phyloP scores from a whole-genome alignment of 257 asterid species.

The Penstemon eatonii region DNA sequence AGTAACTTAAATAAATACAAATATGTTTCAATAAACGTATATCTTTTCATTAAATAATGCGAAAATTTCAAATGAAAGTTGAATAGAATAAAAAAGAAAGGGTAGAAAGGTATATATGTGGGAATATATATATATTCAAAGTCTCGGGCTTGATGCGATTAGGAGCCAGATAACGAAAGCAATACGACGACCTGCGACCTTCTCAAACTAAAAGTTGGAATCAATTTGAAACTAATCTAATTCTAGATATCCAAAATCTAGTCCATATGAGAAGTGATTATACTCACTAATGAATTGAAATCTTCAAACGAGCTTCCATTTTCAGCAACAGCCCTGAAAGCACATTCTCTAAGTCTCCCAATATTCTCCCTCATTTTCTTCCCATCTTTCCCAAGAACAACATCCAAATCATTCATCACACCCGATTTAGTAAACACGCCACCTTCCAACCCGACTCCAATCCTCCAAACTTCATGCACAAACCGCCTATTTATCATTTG shows the following conservation, averaged over 20 bases:
- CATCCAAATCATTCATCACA: slow-evolving; percentile 34
- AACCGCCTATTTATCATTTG: slow-evolving; percentile 52
- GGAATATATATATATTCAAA: no score
- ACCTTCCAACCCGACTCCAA: slow-evolving; percentile 53
- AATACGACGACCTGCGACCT: no score
- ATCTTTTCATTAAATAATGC: no score
- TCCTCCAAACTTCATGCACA: slow-evolving; percentile 50
- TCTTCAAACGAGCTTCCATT: slow-evolving; percentile 46
- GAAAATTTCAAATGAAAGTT: no score
- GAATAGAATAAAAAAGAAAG: no score
- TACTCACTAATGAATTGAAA: slow-evolving; percentile 33
- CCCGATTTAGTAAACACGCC: slow-evolving; percentile 39
- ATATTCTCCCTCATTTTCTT: slow-evolving; percentile 40
- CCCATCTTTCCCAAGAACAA: slow-evolving; percentile 30
- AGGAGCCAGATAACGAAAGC: no score
- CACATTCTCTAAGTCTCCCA: slow-evolving; percentile 36
- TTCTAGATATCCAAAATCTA: not conserved
- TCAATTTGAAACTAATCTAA: no score
- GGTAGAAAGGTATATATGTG: no score
- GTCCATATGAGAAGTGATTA: slow-evolving; percentile 21
- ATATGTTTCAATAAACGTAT: no score
- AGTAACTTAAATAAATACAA: no score
- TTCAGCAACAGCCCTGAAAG: slow-evolving; percentile 39
- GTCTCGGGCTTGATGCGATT: no score
- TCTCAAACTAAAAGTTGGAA: no score